These are phyloP conservation scores for Crithidia sp. DNA, from an alignment of 208 protist genomes.

Conservation along the genomic window DNA sequence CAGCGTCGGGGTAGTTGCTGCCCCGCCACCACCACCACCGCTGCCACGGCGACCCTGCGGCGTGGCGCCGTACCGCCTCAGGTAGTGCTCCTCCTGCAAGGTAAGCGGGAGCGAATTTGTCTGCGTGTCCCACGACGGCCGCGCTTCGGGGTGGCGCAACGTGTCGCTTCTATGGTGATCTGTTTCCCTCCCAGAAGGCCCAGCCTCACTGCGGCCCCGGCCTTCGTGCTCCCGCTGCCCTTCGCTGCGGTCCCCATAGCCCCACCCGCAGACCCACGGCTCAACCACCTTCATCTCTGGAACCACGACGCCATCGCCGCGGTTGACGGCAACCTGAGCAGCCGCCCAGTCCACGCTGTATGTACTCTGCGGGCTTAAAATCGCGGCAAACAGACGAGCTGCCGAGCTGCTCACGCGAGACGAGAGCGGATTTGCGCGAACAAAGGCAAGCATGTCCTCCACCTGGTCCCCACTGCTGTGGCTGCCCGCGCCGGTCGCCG, in stretches of 20 bases:
- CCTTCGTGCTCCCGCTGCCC: neutral
- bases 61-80: constrained; percentile 13
- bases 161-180: neutral
- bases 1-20: neutral
- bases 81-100: constrained; percentile 32
- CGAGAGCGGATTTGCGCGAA: constrained; percentile 7
- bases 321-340: constrained; percentile 31
- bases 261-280: constrained; percentile 9
- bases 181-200: neutral
- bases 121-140: neutral
- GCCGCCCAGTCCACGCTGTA: constrained; percentile 54
- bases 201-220: neutral
- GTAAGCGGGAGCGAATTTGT: constrained; percentile 16
- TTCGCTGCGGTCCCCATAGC: constrained; percentile 1
- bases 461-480: constrained; percentile 4
- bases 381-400: constrained; percentile 38
- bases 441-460: constrained; percentile 9
- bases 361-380: constrained; percentile 39
- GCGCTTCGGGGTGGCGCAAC: neutral
- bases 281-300: constrained; percentile 44
- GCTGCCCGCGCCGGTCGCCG: neutral
- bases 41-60: neutral
- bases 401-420: constrained; percentile 15
- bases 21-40: neutral
- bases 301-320: constrained; percentile 48